Conservation (phyloP, 2,329 filamentous ascomycete genomes). For the Dactylellina cionopaga region DNA sequence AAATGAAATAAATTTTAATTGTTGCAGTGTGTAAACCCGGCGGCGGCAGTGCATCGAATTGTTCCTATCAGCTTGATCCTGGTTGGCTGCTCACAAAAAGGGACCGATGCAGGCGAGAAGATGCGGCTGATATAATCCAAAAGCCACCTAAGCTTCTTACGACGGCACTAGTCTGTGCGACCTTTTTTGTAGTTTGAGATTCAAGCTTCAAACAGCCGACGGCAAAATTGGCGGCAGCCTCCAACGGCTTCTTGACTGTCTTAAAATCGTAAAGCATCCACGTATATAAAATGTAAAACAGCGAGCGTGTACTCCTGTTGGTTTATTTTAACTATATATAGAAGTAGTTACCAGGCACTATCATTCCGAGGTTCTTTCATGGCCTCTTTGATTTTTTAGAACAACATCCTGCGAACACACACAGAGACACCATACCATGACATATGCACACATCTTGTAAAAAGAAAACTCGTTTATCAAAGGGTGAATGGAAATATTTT, state of each 20-base stretch:
- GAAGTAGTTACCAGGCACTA: constrained; percentile 34
- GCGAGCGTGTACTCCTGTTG: constrained; percentile 19
- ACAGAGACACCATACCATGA: too few species aligned
- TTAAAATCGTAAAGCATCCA: background rate
- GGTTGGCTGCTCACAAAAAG: constrained; percentile 17
- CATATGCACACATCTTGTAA: constrained; percentile 6
- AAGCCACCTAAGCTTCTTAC: constrained; percentile 43
- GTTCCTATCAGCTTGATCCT: constrained; percentile 17
- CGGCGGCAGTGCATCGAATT: background rate
- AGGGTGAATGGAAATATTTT: background rate
- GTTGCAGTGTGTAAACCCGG: constrained; percentile 12
- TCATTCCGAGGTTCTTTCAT: background rate
- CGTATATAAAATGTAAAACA: background rate
- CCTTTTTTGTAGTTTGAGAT: background rate
- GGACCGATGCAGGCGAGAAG: background rate
- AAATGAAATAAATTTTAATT: background rate
- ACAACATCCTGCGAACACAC: constrained; percentile 9
- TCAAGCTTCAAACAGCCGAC: background rate
- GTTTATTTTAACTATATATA: constrained; percentile 10
- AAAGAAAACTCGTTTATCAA: constrained; percentile 14
- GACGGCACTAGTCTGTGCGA: background rate
- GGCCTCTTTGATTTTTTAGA: constrained; percentile 1
- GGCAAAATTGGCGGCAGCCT: too few species aligned
- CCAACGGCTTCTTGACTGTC: too few species aligned
- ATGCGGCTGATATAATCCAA: constrained; percentile 19